Percentiles rank a stretch among this genome's conserved stretches.
Conservation (phyloP, 176 grass and related monocot genomes). For the Calamus simplicifolius region DNA sequence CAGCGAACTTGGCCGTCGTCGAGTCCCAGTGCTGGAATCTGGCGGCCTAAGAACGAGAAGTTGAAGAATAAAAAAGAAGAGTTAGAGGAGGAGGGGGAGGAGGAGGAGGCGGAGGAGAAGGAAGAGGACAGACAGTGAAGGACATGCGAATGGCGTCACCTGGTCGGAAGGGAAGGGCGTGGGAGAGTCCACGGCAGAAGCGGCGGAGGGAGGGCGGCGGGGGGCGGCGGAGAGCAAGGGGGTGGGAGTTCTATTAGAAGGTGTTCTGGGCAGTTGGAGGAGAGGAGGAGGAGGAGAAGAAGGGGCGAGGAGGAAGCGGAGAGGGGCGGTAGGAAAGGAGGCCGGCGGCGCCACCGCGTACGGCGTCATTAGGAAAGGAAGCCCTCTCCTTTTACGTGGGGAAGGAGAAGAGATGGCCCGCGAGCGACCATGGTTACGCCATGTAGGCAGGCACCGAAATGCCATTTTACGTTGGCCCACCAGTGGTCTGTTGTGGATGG, state of each 20-base stretch:
- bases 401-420: no score
- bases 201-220: constrained; percentile 10
- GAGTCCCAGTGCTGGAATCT: constrained; percentile 81
- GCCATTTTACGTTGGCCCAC: no score
- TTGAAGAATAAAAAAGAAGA: background rate
- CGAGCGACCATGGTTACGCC: no score
- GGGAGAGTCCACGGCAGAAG: constrained; percentile 9
- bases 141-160: background rate
- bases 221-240: constrained; percentile 21
- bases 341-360: no score
- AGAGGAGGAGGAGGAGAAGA: no score
- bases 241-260: constrained; percentile 4
- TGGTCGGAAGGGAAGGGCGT: constrained; percentile 9
- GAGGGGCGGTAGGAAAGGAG: no score
- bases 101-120: background rate
- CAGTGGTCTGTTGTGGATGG: no score
- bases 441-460: no score
- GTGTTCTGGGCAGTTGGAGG: no score
- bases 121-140: background rate
- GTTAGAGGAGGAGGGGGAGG: background rate
- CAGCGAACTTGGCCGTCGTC: constrained; percentile 69
- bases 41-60: constrained; percentile 13
- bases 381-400: no score
- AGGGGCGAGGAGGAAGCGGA: no score
- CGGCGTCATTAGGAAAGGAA: no score